A percentile compares a stretch with the other conserved stretches of the same genome.
These are phyloP conservation scores for Paramecium sonneborni DNA, from an alignment of 73 alveolate genomes.

Conservation along the genomic window DNA sequence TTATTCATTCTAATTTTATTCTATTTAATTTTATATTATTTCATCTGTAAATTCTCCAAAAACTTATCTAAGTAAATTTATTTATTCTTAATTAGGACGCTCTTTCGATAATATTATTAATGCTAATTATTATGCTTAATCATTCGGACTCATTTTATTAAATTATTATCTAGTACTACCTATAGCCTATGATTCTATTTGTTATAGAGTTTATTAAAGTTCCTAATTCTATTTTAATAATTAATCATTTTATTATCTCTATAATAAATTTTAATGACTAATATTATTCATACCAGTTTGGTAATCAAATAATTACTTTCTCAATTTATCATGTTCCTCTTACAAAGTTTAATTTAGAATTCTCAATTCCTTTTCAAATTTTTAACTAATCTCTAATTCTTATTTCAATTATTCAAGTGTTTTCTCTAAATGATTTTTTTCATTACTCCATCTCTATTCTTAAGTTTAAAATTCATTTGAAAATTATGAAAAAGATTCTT, in stretches of 20 bases:
- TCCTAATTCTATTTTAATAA: background rate
- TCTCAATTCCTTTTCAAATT: conserved; percentile 10
- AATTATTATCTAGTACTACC: background rate
- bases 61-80: background rate
- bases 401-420: background rate
- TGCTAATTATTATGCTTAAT: conserved; percentile 22
- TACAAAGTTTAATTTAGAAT: background rate
- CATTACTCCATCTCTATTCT: conserved; percentile 1
- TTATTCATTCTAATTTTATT: background rate
- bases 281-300: conserved; percentile 5
- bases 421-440: background rate
- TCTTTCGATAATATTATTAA: conserved; percentile 14
- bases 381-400: conserved; percentile 9
- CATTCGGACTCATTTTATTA: background rate
- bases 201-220: background rate
- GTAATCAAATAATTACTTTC: background rate
- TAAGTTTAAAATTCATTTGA: background rate
- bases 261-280: background rate
- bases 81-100: background rate
- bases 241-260: background rate
- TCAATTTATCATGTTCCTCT: background rate
- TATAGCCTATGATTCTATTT: background rate
- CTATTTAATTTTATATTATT: background rate
- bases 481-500: background rate
- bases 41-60: background rate